Base-by-base conservation (phyloP, 225 moss, liverwort and hornwort genomes). In the Bryum argenteum region DNA sequence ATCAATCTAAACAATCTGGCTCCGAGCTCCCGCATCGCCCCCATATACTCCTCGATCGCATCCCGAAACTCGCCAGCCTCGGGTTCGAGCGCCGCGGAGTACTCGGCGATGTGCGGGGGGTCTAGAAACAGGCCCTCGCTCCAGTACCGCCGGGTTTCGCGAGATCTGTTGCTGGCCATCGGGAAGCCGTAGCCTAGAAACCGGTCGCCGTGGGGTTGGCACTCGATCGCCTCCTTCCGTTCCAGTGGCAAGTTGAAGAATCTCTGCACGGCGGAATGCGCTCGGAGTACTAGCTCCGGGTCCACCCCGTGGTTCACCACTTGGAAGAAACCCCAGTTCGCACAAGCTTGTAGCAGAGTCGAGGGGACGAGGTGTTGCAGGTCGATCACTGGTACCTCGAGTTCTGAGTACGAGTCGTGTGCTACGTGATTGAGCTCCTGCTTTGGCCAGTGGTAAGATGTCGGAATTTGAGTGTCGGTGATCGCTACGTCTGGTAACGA, bases 221-320 rank as follows among this genome's bases (percentile, higher is more conserved):
- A 71, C 2, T 78, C 79, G 52, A 81, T 67, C 58, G 65, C 58
- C 72, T 88, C 83, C 69, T 85, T 81, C 1, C 61, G 74, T 8
- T 78, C 71, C 19, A 87, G 54, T 6, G 88, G 81, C 16, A 85
- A 58, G 2, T 80, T 70, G 58, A 85, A 88, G 60, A 90, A 80
- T 0, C 42, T 42, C 71, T 65, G 56, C 11, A 79, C 60, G 0
- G 71, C 8, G 1, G 10, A 1, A 9, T 79, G 79, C 6, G 72
- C 65, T 53, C 76, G 74, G 33, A 76, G 54, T 54, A 90, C 39
- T 13, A 86, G 55, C 38, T 64, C 63, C 8, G 8, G 23, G 41
- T 57, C 67, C 54, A 90, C 79, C 2, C 90, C 82, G n/a, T 90
- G 88, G 44, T 90, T 90, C 61, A 90, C 84, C 38, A 82, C 80